These are phyloP conservation scores for Dacryopinax spathularia DNA, from an alignment of 768 basidiomycete genomes.

Conservation along the genomic window DNA sequence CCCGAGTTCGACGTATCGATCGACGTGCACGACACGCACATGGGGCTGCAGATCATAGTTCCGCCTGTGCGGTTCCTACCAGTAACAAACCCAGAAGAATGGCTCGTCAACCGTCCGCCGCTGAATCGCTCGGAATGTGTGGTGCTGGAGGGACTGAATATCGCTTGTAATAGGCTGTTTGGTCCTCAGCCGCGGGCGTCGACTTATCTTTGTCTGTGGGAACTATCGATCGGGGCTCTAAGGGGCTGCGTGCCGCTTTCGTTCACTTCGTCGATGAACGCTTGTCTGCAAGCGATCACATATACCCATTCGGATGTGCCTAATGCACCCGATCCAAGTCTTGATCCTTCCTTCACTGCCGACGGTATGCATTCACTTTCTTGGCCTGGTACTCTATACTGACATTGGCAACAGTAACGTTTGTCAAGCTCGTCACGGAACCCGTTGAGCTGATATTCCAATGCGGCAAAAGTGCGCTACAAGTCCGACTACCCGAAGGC, in stretches of 20 bases:
- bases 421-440: conserved; percentile 52
- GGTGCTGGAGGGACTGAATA: conserved; percentile 49
- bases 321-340: neutral
- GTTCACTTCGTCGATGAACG: neutral
- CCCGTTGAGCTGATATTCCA: conserved; percentile 43
- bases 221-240: conserved; percentile 55
- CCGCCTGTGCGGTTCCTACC: neutral
- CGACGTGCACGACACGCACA: neutral
- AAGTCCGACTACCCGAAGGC: conserved; percentile 44
- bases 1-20: conserved; percentile 7
- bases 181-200: conserved; percentile 73
- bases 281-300: neutral
- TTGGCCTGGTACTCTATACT: neutral
- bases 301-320: neutral
- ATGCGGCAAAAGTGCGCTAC: conserved; percentile 38
- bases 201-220: conserved; percentile 90
- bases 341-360: conserved; percentile 40
- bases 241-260: conserved; percentile 26
- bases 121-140: neutral
- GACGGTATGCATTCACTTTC: conserved; percentile 43
- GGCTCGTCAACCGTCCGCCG: neutral
- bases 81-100: neutral
- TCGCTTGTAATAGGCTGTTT: conserved; percentile 74
- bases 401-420: conserved; percentile 47
- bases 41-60: neutral